Evolutionary conservation across 495 filamentous ascomycete species (phyloP), one percentile per base, ranked within the genome.

Genomic region (Pyrenopolyporus hunteri): DNA sequence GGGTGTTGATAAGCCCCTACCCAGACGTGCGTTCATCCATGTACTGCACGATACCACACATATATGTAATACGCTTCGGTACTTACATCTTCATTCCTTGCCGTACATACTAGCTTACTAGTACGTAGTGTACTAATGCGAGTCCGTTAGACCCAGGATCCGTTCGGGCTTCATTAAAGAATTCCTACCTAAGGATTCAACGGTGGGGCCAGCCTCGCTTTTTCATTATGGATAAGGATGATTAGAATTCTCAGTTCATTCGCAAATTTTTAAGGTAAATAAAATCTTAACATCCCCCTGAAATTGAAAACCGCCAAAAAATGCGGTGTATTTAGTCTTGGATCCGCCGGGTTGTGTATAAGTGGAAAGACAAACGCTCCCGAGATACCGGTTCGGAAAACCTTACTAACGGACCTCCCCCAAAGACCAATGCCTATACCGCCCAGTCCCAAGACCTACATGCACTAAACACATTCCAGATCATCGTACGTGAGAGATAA

Each of bases 51-150:
- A n/a, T n/a, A n/a, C 28, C 16, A 19, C 22, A 29, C 40, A 20
- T 46, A 1, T n/a, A 42, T 44, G 49, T 25, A 44, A 35, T 39
- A 49, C 6, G 7, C 33, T 25, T 57, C 54, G 33, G 54, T 33
- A 57, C 54, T 57, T 49, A 23, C 22, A 28, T 22, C 22, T 48
- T 31, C 31, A 16, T 16, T 29, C 14, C 8, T 32, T 46, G 28
- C 19, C 25, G n/a, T 46, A 14, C 43, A 17, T 46, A 17, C 14
- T 23, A 26, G 13, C 43, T 17, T 31, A 13, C n/a, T 45, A 42
- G 9, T 3, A 9, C 37, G n/a, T 11, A 2, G 19, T 42, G 23
- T 22, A 42, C 37, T 42, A n/a, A n/a, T n/a, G n/a, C n/a, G n/a
- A n/a, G n/a, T n/a, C n/a, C n/a, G n/a, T n/a, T n/a, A n/a, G n/a